Base-by-base conservation (phyloP, 2,329 filamentous ascomycete genomes). In the Colletotrichum lindemuthianum region DNA sequence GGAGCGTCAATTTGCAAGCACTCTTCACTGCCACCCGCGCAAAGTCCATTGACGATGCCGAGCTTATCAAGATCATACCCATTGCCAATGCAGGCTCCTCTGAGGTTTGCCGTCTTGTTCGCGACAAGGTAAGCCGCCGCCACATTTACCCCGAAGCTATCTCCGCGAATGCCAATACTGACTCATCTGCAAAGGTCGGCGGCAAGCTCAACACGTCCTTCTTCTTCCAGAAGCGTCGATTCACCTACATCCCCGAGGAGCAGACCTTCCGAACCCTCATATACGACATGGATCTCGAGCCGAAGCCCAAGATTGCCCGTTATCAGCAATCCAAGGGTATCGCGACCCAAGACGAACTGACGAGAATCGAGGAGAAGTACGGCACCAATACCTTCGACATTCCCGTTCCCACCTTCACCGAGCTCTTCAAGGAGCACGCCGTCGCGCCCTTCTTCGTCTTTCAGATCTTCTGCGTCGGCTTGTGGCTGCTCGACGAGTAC, bases 381-480 rank as follows among this genome's bases (percentile, higher is more conserved):
- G 96, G 96, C 72, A 86, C 90, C 72, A 99, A 99, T 76, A 93
- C 92, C 12, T 99, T 99, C 76, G 96, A 99, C 74, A 99, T 99
- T 56, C 96, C 96, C 7, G 94, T 99, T 11, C 96, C 96, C 4
- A 95, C 92, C 10, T 99, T 99, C 71, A 89, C 91, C 55, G 96
- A 99, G 80, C 87, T 99, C 53, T 99, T 97, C 86, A 92, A 97
- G 78, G 96, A 99, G 79, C 96, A 99, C 77, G 95, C 96, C 32
- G 96, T 99, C 24, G 96, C 96, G 24, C 96, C 96, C 6, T 99
- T 99, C 84, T 99, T 99, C 79, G 94, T 99, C 68, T 99, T 99
- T 81, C 96, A 99, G 83, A 85, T 99, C 67, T 99, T 99, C 83
- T 99, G 96, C 72, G 96, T 99, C 63, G 96, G 96, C 13, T 82